These are phyloP conservation scores for Aspergillus kassunensis DNA, from an alignment of 495 filamentous ascomycete species.

Conservation along the genomic window DNA sequence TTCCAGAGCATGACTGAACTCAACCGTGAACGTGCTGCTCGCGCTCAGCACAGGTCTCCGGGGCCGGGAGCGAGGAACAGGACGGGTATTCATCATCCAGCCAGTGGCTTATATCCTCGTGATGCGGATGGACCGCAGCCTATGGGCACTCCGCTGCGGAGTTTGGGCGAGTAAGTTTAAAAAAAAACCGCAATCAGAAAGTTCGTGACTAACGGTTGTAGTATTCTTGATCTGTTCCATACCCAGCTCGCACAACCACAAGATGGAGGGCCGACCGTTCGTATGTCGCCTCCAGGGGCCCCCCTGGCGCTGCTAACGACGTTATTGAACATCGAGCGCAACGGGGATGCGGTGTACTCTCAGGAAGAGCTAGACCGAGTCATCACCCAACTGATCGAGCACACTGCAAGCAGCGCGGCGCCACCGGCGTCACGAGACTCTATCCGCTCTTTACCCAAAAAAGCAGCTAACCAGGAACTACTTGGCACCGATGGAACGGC, in stretches of 20 bases:
- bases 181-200: neutral
- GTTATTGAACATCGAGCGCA: conserved; percentile 57
- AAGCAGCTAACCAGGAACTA: conserved; percentile 61
- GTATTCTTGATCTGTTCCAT: conserved; percentile 31
- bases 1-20: conserved; percentile 28
- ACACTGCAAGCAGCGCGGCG: conserved; percentile 69
- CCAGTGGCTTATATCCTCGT: conserved; percentile 29
- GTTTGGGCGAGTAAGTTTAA: conserved; percentile 32
- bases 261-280: conserved; percentile 18
- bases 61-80: neutral
- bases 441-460: conserved; percentile 70
- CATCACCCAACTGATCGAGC: conserved; percentile 82
- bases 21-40: conserved; percentile 12
- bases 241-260: conserved; percentile 13
- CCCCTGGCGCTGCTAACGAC: conserved; percentile 37
- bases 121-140: conserved; percentile 33
- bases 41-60: neutral
- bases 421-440: conserved; percentile 73
- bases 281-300: conserved; percentile 22
- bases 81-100: conserved; percentile 4
- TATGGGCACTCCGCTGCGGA: conserved; percentile 21
- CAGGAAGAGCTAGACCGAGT: conserved; percentile 90
- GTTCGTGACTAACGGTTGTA: conserved; percentile 9
- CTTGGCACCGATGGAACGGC: conserved; percentile 59
- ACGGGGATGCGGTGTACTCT: conserved; percentile 85